A percentile compares a stretch with the other conserved stretches of the same genome.
Conservation (phyloP, 2,329 filamentous ascomycete genomes). For the Stemphylium beticola region DNA sequence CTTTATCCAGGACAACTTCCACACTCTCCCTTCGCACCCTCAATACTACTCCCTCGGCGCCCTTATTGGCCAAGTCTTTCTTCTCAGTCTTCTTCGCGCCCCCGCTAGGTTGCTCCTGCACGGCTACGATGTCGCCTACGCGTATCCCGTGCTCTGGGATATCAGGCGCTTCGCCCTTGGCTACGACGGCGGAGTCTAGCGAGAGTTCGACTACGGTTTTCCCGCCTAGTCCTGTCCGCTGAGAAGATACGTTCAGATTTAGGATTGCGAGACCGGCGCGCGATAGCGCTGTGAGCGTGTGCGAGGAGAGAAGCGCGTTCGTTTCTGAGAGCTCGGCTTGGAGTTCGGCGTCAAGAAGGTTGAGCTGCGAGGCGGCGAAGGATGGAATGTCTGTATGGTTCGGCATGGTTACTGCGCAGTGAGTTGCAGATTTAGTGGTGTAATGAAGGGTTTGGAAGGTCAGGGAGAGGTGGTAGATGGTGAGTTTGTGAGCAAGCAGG, state of each 20-base stretch:
- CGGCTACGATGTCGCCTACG: conserved; percentile 77
- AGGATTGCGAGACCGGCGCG: conserved; percentile 79
- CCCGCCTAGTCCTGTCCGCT: conserved; percentile 90
- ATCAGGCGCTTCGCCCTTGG: conserved; percentile 56
- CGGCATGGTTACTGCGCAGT: conserved; percentile 24
- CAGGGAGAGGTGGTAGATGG: not conserved
- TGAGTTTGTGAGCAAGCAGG: not conserved
- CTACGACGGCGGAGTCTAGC: conserved; percentile 70
- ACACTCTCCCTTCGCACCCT: conserved; percentile 65
- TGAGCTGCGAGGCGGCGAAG: conserved; percentile 74
- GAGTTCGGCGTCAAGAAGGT: conserved; percentile 73
- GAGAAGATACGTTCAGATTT: conserved; percentile 75
- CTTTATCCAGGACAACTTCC: conserved; percentile 73
- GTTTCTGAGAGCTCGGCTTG: conserved; percentile 75
- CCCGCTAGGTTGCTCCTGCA: conserved; percentile 76
- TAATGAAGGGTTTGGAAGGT: not conserved
- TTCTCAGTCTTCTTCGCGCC: conserved; percentile 74
- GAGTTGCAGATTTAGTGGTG: not conserved
- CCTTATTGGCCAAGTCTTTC: conserved; percentile 71
- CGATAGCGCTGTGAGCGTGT: conserved; percentile 72
- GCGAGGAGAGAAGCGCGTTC: conserved; percentile 67
- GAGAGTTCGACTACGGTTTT: conserved; percentile 84
- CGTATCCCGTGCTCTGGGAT: conserved; percentile 78
- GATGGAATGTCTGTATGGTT: conserved; percentile 62
- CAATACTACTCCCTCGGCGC: conserved; percentile 73